Base-by-base conservation (phyloP, 441 rosid species). In the Metrosideros polymorpha region DNA sequence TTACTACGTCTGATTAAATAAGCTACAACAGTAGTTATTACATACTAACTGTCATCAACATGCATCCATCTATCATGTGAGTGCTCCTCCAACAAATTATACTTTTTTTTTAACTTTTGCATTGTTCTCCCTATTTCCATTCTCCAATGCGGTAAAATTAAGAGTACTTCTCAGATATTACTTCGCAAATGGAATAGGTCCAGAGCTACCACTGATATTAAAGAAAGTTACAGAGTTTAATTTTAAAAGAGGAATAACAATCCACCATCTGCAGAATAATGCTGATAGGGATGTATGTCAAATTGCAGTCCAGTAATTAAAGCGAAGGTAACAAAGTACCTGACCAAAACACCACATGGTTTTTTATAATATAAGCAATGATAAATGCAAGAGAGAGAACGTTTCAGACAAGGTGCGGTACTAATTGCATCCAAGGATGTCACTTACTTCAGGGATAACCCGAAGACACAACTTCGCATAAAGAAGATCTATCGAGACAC, bases 381-480 rank as follows among this genome's bases (percentile, higher is more conserved):
- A 63, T 63, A 18, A 57, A 57, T 29, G 47, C 47, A 71, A 35
- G 71, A 61, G 32, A 61, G 30, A 30, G 71, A 39, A 29, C 29
- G n/a, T 35, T 71, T 71, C 79, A 19, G 47, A 22, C 47, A 3
- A 71, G 47, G 8, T 6, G 47, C 7, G 1, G n/a, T 25, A 71
- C 47, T 47, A 22, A 71, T 19, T 39, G 47, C 79, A 71, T 43
- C 76, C 83, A 57, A 24, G 52, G 63, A 85, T 56, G 89, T 88
- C 79, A 87, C 96, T 93, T 93, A 98, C 99, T 93, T 98, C 99
- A 75, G 99, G 99, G 90, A 98, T 92, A 88, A 94, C 94, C 96
- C 96, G 95, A 89, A 95, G 98, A 4, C 99, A 93, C 82, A 96
- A 91, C 90, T 92, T 95, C 79, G 99, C 99, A 90, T 98, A 98